Percentiles rank a stretch among this genome's conserved stretches.
phyloP scores from a whole-genome alignment of 768 basidiomycete species.

The Naganishia randhawae region DNA sequence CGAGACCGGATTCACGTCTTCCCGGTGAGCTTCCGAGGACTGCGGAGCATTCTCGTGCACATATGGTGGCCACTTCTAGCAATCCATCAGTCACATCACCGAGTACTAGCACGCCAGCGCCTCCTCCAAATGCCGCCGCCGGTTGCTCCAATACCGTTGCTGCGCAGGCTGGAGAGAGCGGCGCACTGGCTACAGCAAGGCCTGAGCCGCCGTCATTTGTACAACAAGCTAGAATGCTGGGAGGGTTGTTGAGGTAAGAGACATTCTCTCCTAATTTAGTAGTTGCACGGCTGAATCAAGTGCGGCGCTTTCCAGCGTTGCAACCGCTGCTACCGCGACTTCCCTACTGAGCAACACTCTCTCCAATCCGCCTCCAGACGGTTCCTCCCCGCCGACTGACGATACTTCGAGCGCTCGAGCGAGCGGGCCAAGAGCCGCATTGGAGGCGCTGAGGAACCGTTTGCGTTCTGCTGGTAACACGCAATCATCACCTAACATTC shows the following conservation, averaged over 20 bases:
- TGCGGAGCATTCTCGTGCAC: no score
- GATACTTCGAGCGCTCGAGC: background rate
- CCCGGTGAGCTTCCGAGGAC: no score
- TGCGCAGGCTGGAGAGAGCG: background rate
- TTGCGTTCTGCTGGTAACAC: background rate
- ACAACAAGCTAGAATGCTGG: constrained; percentile 29
- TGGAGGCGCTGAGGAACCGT: constrained; percentile 13
- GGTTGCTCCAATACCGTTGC: background rate
- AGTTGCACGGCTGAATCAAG: background rate
- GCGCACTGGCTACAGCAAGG: background rate
- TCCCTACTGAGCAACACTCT: constrained; percentile 19
- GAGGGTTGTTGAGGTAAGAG: constrained; percentile 25
- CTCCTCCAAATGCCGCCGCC: no score
- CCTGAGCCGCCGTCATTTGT: constrained; percentile 10
- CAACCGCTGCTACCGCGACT: constrained; percentile 28
- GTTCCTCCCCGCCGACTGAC: background rate
- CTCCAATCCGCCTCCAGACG: background rate
- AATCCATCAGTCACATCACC: no score
- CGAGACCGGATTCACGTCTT: no score
- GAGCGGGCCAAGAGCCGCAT: constrained; percentile 14
- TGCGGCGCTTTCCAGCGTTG: constrained; percentile 1
- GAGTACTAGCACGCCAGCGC: no score
- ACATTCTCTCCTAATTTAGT: background rate
- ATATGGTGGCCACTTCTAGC: no score
- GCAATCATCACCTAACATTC: background rate